These are phyloP conservation scores for Botrytis porri DNA, from an alignment of 2,329 filamentous ascomycete genomes.

Conservation along the genomic window DNA sequence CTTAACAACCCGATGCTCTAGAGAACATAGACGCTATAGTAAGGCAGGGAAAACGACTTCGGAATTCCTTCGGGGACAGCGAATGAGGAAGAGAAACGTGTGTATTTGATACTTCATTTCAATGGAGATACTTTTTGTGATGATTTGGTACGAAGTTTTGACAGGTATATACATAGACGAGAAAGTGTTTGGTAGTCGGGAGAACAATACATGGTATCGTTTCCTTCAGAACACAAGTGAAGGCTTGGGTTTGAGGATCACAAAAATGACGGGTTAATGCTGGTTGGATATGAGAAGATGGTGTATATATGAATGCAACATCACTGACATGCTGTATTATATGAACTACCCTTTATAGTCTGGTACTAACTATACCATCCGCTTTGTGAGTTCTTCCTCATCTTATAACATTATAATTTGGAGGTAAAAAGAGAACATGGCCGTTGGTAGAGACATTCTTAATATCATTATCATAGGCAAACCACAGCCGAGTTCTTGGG, in stretches of 20 bases:
- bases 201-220: background rate
- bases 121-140: background rate
- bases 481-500: background rate
- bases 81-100: background rate
- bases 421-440: too few species aligned
- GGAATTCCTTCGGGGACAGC: too few species aligned
- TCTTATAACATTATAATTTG: too few species aligned
- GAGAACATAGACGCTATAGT: fast-evolving
- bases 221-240: background rate
- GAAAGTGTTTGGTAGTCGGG: background rate
- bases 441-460: background rate
- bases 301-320: background rate
- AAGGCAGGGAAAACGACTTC: background rate
- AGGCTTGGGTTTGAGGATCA: background rate
- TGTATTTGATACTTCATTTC: too few species aligned
- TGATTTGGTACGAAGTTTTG: background rate
- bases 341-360: background rate
- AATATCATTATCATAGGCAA: background rate
- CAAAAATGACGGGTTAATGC: background rate
- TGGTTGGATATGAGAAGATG: background rate
- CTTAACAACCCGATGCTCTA: fast-evolving
- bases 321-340: background rate
- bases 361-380: background rate
- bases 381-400: background rate
- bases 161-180: background rate